These are phyloP conservation scores for Aspergillus latus DNA, from an alignment of 2,329 filamentous ascomycete species.

Conservation along the genomic window DNA sequence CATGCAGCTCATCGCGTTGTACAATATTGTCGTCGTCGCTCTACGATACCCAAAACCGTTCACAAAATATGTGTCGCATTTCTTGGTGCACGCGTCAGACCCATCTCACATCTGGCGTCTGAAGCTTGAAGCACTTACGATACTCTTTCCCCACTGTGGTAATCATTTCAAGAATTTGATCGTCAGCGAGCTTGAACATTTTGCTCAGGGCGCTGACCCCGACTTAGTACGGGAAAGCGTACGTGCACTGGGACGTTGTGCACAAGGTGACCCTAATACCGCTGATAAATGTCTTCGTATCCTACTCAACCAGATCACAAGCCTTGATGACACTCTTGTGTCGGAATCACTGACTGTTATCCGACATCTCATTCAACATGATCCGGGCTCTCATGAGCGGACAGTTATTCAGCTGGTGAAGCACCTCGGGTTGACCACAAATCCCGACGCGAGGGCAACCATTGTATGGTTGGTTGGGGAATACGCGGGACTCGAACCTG, in stretches of 20 bases:
- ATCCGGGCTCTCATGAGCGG: constrained; percentile 74
- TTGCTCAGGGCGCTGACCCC: constrained; percentile 72
- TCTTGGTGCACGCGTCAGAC: constrained; percentile 79
- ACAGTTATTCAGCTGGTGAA: constrained; percentile 89
- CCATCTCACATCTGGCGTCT: constrained; percentile 80
- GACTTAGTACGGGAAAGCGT: constrained; percentile 85
- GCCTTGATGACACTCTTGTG: constrained; percentile 80
- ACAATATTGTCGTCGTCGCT: constrained; percentile 94
- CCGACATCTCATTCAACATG: constrained; percentile 89
- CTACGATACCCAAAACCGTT: constrained; percentile 77
- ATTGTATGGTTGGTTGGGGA: constrained; percentile 98
- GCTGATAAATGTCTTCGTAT: constrained; percentile 78
- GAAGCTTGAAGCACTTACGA: constrained; percentile 85
- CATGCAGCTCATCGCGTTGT: constrained; percentile 84
- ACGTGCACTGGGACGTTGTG: constrained; percentile 88
- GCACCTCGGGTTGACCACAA: constrained; percentile 83
- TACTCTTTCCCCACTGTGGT: constrained; percentile 83
- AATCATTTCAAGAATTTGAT: constrained; percentile 78
- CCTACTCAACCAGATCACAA: constrained; percentile 82
- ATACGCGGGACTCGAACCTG: constrained; percentile 75
- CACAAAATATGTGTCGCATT: constrained; percentile 83
- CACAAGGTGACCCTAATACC: constrained; percentile 70
- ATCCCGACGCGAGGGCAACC: constrained; percentile 83
- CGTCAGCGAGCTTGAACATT: constrained; percentile 90
- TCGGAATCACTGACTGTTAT: constrained; percentile 94